Conservation (phyloP, 1,139 yeast genomes). For the Sugiyamaella novakii region DNA sequence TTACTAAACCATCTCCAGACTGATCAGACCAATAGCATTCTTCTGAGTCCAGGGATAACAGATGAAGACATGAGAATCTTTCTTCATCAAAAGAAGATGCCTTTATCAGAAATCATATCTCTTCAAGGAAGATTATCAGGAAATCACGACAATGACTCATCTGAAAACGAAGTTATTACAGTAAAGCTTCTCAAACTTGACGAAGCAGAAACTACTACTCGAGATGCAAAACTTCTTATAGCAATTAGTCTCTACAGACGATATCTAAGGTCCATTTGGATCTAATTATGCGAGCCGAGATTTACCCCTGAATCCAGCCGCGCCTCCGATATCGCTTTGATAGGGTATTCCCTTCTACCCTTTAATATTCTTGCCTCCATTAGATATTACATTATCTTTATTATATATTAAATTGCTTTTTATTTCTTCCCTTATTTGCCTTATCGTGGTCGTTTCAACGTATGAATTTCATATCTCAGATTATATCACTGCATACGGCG, state of each 20-base stretch:
- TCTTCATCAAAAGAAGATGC: slow-evolving; percentile 23
- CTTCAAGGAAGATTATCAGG: slow-evolving; percentile 29
- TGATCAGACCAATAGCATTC: slow-evolving; percentile 18
- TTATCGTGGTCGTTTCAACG: too few relatives aligned
- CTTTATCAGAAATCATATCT: slow-evolving; percentile 24
- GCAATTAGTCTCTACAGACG: slow-evolving; percentile 28
- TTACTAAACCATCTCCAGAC: slow-evolving; percentile 16
- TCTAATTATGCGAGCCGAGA: too few relatives aligned
- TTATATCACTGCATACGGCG: too few relatives aligned
- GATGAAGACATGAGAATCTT: slow-evolving; percentile 31
- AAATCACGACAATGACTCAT: slow-evolving; percentile 18
- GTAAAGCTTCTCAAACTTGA: slow-evolving; percentile 26
- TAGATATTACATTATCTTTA: too few relatives aligned
- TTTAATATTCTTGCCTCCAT: too few relatives aligned
- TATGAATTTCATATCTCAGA: too few relatives aligned
- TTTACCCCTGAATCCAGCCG: slow-evolving; percentile 4
- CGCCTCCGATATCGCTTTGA: too few relatives aligned
- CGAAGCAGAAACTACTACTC: slow-evolving; percentile 16
- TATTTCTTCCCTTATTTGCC: too few relatives aligned
- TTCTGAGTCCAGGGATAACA: slow-evolving; percentile 30
- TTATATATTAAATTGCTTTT: too few relatives aligned
- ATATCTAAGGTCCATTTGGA: not conserved
- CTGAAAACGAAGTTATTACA: slow-evolving; percentile 29
- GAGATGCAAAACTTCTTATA: slow-evolving; percentile 31
- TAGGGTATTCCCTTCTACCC: too few relatives aligned